Evolutionary conservation across 139 green algal species (phyloP), one percentile per base, ranked within the genome.

Genomic region (Eudorina sp.): DNA sequence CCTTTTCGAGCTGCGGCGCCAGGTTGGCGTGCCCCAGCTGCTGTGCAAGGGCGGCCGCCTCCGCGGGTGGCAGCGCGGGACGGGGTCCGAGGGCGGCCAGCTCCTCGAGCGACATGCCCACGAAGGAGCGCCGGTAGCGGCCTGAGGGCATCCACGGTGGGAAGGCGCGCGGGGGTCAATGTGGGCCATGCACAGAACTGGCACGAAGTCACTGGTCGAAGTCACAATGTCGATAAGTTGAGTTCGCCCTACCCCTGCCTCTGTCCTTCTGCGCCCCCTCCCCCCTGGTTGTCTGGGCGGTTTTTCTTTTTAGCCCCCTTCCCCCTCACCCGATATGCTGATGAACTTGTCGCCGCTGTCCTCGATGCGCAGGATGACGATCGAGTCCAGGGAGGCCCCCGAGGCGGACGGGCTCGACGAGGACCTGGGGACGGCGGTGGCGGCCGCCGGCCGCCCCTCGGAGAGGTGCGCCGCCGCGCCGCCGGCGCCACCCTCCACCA

Each of bases 301-400:
- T n/a, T n/a, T n/a, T n/a, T n/a, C n/a, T n/a, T n/a, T n/a, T n/a
- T n/a, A n/a, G n/a, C n/a, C n/a, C n/a, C n/a, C n/a, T n/a, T n/a
- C 55, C 31, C 3, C 62, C 62, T 72, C 82, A 88, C 93, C 95
- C 0, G 46, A 40, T 13, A 95, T 70, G 53, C 79, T 95, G 23
- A 96, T 86, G 86, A 97, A 97, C 31, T 93, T 93, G 89, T 97
- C 95, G 34, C 92, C 90, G n/a, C 92, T 92, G 68, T 93, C 90
- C 70, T 95, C 93, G 7, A 97, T 66, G 13, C 91, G 83, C 55
- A 97, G 79, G 31, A 97, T 94, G 55, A 95, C 80, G n/a, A 97
- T 94, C 11, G 88, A 81, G 18, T 97, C 95, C 79, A 97, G 84
- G 4, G 80, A 43, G 0, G 46, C 60, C 27, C 19, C 19, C 45